phyloP scores from a whole-genome alignment of 2,329 filamentous ascomycete species.

The Penicillium griseofulvum region DNA sequence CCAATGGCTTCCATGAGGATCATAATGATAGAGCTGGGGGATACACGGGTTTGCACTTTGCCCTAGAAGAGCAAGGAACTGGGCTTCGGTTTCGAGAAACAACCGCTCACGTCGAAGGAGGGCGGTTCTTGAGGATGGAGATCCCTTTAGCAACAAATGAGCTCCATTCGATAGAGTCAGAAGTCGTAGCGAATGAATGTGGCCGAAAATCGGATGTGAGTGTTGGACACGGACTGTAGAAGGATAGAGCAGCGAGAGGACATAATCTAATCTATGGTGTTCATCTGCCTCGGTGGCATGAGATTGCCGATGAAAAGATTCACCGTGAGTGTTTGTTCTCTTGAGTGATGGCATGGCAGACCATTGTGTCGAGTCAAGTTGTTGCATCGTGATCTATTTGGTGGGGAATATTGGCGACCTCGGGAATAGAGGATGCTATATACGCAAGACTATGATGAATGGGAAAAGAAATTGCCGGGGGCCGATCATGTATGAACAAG shows the following conservation, averaged over 20 bases:
- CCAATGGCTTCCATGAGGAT: slow-evolving; percentile 26
- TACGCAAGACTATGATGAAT: not conserved
- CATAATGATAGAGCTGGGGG: slow-evolving; percentile 40
- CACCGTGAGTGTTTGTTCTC: not conserved
- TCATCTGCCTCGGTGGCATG: slow-evolving; percentile 14
- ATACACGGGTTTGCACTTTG: slow-evolving; percentile 35
- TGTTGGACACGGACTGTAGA: slow-evolving; percentile 29
- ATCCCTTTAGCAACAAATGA: slow-evolving; percentile 38
- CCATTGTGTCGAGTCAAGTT: slow-evolving; percentile 9
- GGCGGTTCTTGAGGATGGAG: slow-evolving; percentile 34
- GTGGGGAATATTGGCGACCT: not conserved
- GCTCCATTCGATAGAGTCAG: slow-evolving; percentile 40
- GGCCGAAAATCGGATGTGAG: slow-evolving; percentile 25
- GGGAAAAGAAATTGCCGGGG: not conserved
- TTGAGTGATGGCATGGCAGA: slow-evolving; percentile 8
- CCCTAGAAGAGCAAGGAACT: slow-evolving; percentile 37
- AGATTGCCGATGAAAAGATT: not conserved
- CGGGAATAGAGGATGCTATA: not conserved
- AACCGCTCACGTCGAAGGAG: slow-evolving; percentile 42
- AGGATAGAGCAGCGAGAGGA: slow-evolving; percentile 35
- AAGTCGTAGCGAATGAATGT: slow-evolving; percentile 37
- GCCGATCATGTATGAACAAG: not conserved
- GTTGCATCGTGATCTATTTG: slow-evolving; percentile 1
- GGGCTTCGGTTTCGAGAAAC: slow-evolving; percentile 42
- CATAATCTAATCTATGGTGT: slow-evolving; percentile 25